These are phyloP conservation scores for Inga leiocalycina DNA, from an alignment of 306 rosid genomes.

Conservation along the genomic window DNA sequence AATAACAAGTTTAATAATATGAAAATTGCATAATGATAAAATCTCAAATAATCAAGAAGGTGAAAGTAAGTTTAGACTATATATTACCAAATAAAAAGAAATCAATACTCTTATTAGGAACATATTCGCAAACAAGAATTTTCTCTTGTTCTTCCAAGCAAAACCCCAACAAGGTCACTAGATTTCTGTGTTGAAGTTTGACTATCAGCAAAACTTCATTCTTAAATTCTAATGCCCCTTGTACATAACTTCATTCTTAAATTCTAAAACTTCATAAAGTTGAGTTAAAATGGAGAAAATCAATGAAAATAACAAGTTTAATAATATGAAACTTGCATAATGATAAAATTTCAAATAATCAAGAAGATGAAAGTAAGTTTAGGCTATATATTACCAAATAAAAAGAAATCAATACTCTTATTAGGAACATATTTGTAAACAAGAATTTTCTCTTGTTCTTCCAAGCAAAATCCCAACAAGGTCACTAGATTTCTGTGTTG, in stretches of 20 bases:
- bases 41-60: too few relatives aligned
- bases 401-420: slow-evolving; percentile 27
- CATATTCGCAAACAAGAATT: slow-evolving; percentile 34
- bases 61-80: neutral
- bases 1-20: neutral
- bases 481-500: slow-evolving; percentile 37
- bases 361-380: neutral
- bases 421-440: slow-evolving; percentile 36
- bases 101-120: slow-evolving; percentile 36
- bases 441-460: slow-evolving; percentile 33
- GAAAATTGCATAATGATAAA: neutral
- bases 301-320: neutral
- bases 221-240: slow-evolving; percentile 34
- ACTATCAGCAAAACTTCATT: slow-evolving; percentile 36
- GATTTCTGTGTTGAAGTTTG: slow-evolving; percentile 33
- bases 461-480: slow-evolving; percentile 18
- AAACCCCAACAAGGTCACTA: slow-evolving; percentile 24
- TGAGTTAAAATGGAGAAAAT: neutral
- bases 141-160: slow-evolving; percentile 31
- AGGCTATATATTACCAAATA: slow-evolving; percentile 24
- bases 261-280: neutral
- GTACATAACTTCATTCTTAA: neutral
- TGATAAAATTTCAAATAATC: neutral
- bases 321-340: neutral
- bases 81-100: slow-evolving; percentile 30